phyloP scores from a whole-genome alignment of 768 basidiomycete genomes.

The Auriscalpium vulgare region DNA sequence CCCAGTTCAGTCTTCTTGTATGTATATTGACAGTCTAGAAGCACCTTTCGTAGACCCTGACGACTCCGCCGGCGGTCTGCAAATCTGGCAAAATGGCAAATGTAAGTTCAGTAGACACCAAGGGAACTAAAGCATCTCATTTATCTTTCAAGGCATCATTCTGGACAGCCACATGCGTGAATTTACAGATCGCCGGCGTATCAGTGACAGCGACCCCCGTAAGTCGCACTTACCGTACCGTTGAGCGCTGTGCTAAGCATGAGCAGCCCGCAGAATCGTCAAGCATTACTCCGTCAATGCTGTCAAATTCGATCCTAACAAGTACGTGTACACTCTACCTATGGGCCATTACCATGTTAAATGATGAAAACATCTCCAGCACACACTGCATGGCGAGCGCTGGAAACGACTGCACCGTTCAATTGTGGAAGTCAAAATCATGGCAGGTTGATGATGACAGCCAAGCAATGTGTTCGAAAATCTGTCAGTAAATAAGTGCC shows the following conservation, averaged over 20 bases:
- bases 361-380: background rate
- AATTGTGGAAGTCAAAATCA: conserved; percentile 8
- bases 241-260: no score
- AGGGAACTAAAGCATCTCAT: background rate
- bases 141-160: background rate
- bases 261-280: no score
- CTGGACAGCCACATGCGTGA: no score
- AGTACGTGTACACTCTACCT: background rate
- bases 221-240: no score
- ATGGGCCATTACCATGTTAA: background rate
- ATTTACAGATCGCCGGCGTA: no score
- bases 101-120: background rate
- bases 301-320: conserved; percentile 14
- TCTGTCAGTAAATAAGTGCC: background rate
- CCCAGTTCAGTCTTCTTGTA: background rate
- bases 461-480: background rate
- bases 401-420: conserved; percentile 8
- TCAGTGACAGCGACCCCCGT: no score
- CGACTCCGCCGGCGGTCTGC: conserved; percentile 9
- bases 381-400: conserved; percentile 6
- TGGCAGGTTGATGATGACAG: background rate
- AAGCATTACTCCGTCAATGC: conserved; percentile 13
- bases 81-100: conserved; percentile 6
- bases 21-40: background rate
- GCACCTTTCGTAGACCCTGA: background rate